These are phyloP conservation scores for Globisporangium sylvaticum DNA, from an alignment of 352 stramenopile species.

Conservation along the genomic window DNA sequence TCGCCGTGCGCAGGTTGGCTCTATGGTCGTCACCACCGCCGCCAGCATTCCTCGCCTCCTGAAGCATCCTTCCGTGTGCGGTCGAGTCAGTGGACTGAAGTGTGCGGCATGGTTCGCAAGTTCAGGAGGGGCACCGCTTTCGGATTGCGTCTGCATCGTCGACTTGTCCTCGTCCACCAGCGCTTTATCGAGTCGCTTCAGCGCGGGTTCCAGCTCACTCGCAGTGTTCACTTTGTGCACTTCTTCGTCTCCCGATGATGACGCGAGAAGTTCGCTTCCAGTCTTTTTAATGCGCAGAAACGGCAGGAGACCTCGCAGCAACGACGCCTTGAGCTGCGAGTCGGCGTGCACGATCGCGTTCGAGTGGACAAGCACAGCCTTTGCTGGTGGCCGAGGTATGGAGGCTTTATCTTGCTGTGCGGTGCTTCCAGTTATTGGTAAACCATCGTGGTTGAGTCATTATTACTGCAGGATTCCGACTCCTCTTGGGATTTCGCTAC, in stretches of 20 bases:
- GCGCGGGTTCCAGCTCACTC: not conserved
- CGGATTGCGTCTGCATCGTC: too few species aligned
- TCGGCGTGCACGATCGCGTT: slow-evolving; percentile 1
- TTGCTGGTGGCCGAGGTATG: not conserved
- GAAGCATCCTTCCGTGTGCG: not conserved
- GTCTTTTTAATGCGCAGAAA: not conserved
- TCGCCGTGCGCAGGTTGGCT: not conserved
- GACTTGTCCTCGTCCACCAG: not conserved
- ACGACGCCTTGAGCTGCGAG: slow-evolving; percentile 5
- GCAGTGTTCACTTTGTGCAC: not conserved
- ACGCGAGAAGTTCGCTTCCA: too few species aligned
- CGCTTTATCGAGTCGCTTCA: not conserved
- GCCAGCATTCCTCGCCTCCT: not conserved
- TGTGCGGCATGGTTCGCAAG: not conserved
- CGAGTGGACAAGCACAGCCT: not conserved
- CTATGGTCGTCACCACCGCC: not conserved
- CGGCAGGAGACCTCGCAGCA: not conserved
- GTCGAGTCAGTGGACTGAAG: not conserved
- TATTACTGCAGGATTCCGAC: too few species aligned
- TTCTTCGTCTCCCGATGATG: not conserved
- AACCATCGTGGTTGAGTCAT: too few species aligned
- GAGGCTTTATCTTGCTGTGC: too few species aligned
- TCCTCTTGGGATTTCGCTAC: not conserved
- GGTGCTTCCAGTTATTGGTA: too few species aligned
- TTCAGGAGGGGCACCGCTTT: too few species aligned